Base-by-base conservation (phyloP, 345 rosid genomes). In the Eucalyptus microcorys region DNA sequence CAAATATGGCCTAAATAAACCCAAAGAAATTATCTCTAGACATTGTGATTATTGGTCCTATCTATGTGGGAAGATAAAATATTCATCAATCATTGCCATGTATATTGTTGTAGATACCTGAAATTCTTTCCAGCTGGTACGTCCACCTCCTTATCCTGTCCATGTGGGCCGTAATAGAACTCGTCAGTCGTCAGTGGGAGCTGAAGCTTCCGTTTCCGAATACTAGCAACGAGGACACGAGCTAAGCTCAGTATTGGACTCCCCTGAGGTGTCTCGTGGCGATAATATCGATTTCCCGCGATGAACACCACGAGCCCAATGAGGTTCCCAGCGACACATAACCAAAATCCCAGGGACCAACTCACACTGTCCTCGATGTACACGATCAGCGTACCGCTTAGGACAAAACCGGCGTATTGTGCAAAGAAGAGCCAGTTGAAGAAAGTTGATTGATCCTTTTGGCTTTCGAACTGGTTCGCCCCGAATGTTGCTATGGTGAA, bases 361-460 rank as follows among this genome's bases (percentile, higher is more conserved):
- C 93, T 86, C 61, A 90, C 59, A 16, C 30, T 89, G n/a, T 90
- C 93, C 88, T 86, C 49, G 22, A 90, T 26, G 86, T 90, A 90
- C 52, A 89, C 92, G 8, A 92, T 37, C 21, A 86, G 87, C 5
- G 91, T 89, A 85, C 81, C 42, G n/a, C 90, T 68, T 17, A 53
- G 14, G 15, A 89, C 83, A 21, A 22, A 7, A 10, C 88, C 80
- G 5, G 21, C 32, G 79, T 89, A 90, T 42, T 86, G 49, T 10
- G 59, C 68, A 37, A 89, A 40, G 80, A 87, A 88, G 85, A 87
- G 86, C 90, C 91, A 89, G 87, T 91, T 90, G 86, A 92, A 90
- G 88, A 90, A 90, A 48, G 68, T 86, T 16, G 64, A 66, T 15
- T 49, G 89, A 40, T 52, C 49, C 10, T 87, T 61, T 68, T 50